Percentiles rank a stretch among this genome's conserved stretches.
Evolutionary conservation across 768 basidiomycete genomes (phyloP).

Genomic region (Albatrellus ellisii): DNA sequence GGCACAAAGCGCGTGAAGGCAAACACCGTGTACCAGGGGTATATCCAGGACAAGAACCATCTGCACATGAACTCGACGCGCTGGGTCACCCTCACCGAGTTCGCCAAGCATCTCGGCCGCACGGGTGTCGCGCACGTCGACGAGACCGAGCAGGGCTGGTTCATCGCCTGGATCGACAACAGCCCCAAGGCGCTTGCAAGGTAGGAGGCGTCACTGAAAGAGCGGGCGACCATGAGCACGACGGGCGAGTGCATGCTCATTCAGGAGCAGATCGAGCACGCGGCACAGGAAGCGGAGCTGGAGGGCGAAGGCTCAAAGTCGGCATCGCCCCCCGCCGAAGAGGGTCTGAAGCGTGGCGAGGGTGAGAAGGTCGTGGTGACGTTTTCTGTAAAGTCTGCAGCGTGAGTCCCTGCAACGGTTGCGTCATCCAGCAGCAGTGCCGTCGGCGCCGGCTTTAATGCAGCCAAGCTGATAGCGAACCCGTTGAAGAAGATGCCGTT

Average conservation of each 20-base stretch:
- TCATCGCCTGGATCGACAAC: constrained; percentile 94
- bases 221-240: constrained; percentile 81
- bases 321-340: constrained; percentile 30
- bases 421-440: too few relatives aligned
- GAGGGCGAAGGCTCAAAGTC: constrained; percentile 17
- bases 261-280: constrained; percentile 88
- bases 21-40: constrained; percentile 96
- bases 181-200: constrained; percentile 90
- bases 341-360: constrained; percentile 62
- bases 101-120: constrained; percentile 79
- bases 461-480: constrained; percentile 40
- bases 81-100: constrained; percentile 96
- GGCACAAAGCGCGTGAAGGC: constrained; percentile 91
- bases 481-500: constrained; percentile 63
- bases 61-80: constrained; percentile 98
- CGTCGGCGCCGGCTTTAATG: too few relatives aligned
- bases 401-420: constrained; percentile 25
- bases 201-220: constrained; percentile 80
- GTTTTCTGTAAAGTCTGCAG: constrained; percentile 41
- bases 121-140: constrained; percentile 83
- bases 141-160: constrained; percentile 98
- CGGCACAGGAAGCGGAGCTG: constrained; percentile 36
- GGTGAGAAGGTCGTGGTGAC: constrained; percentile 69
- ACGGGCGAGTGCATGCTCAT: constrained; percentile 84
- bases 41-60: constrained; percentile 87